Evolutionary conservation across 2,329 filamentous ascomycete species (phyloP), one percentile per base, ranked within the genome.

Genomic region (Ophiostoma ulmi): DNA sequence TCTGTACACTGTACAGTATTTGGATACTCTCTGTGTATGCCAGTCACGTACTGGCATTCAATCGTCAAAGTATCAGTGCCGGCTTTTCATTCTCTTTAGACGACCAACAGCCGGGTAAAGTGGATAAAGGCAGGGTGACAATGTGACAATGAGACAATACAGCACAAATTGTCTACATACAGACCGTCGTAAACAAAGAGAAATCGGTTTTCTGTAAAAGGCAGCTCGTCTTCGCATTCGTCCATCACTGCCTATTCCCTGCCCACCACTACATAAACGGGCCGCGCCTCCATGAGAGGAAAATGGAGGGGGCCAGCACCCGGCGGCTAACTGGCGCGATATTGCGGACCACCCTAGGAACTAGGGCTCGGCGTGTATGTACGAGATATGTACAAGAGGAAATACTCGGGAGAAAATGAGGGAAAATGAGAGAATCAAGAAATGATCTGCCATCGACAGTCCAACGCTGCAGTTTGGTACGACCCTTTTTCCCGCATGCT

Each of bases 291-390:
- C 58, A 63, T 63, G 26, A 63, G 58, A 63, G 26, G 17, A 11
- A n/a, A 63, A 63, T 63, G 58, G 58, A 63, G 58, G 58, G 58
- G 31, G 31, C 2, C 26, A 63, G 58, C 58, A 35, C 58, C 14
- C 58, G 58, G 58, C 58, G 58, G 58, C 58, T 63, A 63, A 36
- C 58, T 63, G 58, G 26, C 58, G 58, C 58, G 58, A 36, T 63
- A 20, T 48, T 48, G 44, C 44, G 44, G 44, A 48, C 17, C n/a
- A n/a, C 17, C 44, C 38, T 31, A 31, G 11, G 44, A 20, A 13
- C 38, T 39, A 55, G 8, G 20, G 4, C 20, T 22, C 58, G 58
- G 58, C 58, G 58, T 63, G 58, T 63, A 63, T 63, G 52, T 26
- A 26, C n/a, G 13, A 58, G 52, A 58, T 26, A n/a, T 22, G 22